Conservation (phyloP, 495 filamentous ascomycete genomes). For the Hyaloscypha bicolor region DNA sequence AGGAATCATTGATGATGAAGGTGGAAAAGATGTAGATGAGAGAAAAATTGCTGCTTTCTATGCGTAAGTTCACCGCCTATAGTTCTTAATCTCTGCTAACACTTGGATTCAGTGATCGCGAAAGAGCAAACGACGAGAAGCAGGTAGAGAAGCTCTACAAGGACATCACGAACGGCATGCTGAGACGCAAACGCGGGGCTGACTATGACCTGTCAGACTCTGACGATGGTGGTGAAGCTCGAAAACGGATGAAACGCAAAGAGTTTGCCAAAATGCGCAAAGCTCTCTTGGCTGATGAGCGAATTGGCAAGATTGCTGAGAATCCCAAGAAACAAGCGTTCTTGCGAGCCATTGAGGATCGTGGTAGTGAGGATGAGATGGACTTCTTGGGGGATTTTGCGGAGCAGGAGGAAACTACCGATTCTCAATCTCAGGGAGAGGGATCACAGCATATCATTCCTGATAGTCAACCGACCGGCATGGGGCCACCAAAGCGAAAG, state of each 20-base stretch:
- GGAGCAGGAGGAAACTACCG: constrained; percentile 44
- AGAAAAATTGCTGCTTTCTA: constrained; percentile 81
- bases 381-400: constrained; percentile 67
- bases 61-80: constrained; percentile 65
- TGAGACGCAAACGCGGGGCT: constrained; percentile 75
- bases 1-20: constrained; percentile 86
- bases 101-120: constrained; percentile 54
- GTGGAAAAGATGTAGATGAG: constrained; percentile 71
- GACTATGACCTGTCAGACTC: constrained; percentile 84
- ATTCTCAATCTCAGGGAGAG: constrained; percentile 47
- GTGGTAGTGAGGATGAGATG: constrained; percentile 74
- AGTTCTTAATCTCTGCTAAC: constrained; percentile 22
- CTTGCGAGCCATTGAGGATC: constrained; percentile 85
- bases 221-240: constrained; percentile 78
- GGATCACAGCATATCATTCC: constrained; percentile 41
- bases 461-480: constrained; percentile 45
- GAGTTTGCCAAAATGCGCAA: constrained; percentile 93
- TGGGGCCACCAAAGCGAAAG: constrained; percentile 52
- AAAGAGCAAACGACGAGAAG: constrained; percentile 74
- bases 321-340: constrained; percentile 92
- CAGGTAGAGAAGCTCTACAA: constrained; percentile 86
- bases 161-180: constrained; percentile 83
- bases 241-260: constrained; percentile 76
- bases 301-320: constrained; percentile 84
- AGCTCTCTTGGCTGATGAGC: constrained; percentile 86